phyloP scores from a whole-genome alignment of 192 early-diverging fungal species.

The Coemansia umbellata region DNA sequence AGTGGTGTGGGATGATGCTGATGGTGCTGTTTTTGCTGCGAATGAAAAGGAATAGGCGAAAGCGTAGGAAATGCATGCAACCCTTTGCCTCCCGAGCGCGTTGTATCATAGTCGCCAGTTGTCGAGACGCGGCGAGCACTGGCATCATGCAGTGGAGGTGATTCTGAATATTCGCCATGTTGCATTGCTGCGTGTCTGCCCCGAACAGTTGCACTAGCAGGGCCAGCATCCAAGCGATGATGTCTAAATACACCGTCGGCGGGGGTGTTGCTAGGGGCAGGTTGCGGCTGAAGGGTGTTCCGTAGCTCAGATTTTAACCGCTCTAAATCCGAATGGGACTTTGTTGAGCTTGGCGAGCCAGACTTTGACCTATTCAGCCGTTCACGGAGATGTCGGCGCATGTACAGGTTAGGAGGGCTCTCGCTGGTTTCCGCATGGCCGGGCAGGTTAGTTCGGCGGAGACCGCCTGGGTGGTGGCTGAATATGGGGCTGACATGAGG shows the following conservation, averaged over 20 bases:
- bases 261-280: background rate
- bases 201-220: no score
- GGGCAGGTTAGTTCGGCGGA: no score
- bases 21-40: background rate
- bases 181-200: no score
- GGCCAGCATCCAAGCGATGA: no score
- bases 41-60: background rate
- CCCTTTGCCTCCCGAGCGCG: background rate
- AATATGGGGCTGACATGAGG: no score
- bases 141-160: background rate
- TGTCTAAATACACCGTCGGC: no score
- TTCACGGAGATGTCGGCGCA: no score
- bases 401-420: no score
- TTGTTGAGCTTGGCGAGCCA: background rate
- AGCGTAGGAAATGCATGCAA: background rate
- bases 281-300: background rate
- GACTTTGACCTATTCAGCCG: no score
- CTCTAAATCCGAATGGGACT: conserved; percentile 12
- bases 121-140: background rate
- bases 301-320: conserved; percentile 6
- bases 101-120: background rate
- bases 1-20: background rate
- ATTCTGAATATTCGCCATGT: no score
- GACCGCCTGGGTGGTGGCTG: no score
- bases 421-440: no score